A percentile compares a stretch with the other conserved stretches of the same genome.
Conservation (phyloP, 2,329 filamentous ascomycete species). For the Beauveria sp. region DNA sequence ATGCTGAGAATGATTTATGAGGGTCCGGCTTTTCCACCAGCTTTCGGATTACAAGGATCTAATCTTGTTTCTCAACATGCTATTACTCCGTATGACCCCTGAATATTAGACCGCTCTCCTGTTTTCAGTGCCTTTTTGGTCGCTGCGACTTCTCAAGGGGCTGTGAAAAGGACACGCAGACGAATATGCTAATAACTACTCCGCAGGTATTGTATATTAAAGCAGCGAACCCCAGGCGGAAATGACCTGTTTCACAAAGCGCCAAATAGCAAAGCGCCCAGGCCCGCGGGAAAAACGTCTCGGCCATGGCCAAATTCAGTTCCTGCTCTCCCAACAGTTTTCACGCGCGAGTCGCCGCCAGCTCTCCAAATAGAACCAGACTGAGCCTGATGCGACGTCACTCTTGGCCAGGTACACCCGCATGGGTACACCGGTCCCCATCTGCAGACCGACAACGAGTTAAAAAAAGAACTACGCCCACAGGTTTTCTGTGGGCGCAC, state of each 20-base stretch:
- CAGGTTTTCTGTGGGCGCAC: background rate
- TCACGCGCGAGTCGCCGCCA: background rate
- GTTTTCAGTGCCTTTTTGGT: too few relatives aligned
- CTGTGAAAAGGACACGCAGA: background rate
- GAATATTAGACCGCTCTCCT: too few relatives aligned
- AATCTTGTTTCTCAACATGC: background rate
- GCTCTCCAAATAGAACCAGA: background rate
- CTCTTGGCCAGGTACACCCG: background rate
- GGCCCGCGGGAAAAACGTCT: background rate
- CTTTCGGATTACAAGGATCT: background rate
- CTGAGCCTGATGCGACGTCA: conserved; percentile 1
- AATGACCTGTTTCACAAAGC: conserved; percentile 5
- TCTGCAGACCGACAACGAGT: background rate
- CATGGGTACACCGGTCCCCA: background rate
- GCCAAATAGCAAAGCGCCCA: background rate
- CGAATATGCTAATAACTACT: too few relatives aligned
- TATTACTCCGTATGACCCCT: too few relatives aligned
- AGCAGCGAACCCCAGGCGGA: background rate
- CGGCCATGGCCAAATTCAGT: background rate
- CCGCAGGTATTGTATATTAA: background rate
- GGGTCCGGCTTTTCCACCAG: background rate
- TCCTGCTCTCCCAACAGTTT: background rate
- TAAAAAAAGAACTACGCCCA: conserved; percentile 1
- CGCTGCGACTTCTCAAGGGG: background rate
- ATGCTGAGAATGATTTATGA: background rate